phyloP scores from a whole-genome alignment of 495 filamentous ascomycete genomes.

The Xylaria venustula region DNA sequence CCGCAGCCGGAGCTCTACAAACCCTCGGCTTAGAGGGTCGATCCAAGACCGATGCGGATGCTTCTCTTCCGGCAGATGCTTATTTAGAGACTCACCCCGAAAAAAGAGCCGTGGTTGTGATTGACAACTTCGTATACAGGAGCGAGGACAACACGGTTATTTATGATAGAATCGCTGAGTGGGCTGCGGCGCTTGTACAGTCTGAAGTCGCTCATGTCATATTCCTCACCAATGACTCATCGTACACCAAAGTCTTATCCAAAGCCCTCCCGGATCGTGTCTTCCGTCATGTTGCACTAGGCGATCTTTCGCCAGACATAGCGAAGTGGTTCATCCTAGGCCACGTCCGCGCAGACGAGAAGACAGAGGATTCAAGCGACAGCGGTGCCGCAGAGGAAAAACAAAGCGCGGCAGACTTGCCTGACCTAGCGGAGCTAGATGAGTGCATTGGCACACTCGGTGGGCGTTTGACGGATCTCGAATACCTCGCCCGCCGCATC shows the following conservation, averaged over 20 bases:
- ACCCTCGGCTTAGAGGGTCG: constrained; percentile 67
- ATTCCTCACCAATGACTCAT: constrained; percentile 90
- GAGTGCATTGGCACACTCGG: constrained; percentile 78
- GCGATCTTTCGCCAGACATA: constrained; percentile 80
- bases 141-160: constrained; percentile 68
- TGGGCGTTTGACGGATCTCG: constrained; percentile 89
- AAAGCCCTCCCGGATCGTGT: constrained; percentile 88
- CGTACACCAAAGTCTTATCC: constrained; percentile 82
- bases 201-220: constrained; percentile 94
- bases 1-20: constrained; percentile 76
- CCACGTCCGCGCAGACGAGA: constrained; percentile 53
- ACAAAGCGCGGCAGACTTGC: constrained; percentile 41
- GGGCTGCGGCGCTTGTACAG: constrained; percentile 83
- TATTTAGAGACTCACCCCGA: constrained; percentile 92
- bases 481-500: constrained; percentile 87
- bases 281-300: constrained; percentile 79
- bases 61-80: constrained; percentile 74
- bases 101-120: constrained; percentile 76
- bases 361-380: constrained; percentile 17
- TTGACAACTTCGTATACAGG: constrained; percentile 92
- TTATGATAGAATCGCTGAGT: constrained; percentile 88
- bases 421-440: constrained; percentile 64
- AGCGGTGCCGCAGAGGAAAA: constrained; percentile 16
- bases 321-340: constrained; percentile 88
- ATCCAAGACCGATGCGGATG: constrained; percentile 70